Evolutionary conservation across 345 rosid species (phyloP).

Genomic region (Salix viminalis): DNA sequence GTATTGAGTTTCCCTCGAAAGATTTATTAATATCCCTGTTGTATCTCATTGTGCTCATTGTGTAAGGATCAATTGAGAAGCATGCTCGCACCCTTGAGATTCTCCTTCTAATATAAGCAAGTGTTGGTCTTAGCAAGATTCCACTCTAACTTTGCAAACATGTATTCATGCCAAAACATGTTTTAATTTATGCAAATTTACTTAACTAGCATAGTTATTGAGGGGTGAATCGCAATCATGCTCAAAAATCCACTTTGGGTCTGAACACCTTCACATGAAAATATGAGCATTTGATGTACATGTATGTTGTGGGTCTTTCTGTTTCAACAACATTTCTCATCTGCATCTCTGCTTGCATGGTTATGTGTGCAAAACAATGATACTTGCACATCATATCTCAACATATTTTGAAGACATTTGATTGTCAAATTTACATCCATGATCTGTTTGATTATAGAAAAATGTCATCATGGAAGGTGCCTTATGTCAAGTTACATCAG

Average conservation of each 20-base stretch:
- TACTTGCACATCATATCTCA: not conserved
- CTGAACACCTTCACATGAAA: not conserved
- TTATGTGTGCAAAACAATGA: not conserved
- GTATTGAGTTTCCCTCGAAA: not conserved
- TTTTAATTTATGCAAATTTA: not conserved
- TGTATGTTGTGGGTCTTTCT: not conserved
- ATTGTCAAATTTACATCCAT: not conserved
- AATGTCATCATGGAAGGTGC: not conserved
- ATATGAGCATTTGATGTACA: not conserved
- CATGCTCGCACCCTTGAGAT: not conserved
- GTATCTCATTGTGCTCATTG: not conserved
- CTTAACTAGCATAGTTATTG: not conserved
- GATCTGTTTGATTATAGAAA: not conserved
- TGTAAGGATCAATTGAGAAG: not conserved
- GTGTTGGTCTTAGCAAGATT: not conserved
- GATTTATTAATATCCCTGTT: not conserved
- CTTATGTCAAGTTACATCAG: not conserved
- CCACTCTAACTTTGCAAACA: not conserved
- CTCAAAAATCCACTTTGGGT: not conserved
- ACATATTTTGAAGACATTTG: not conserved
- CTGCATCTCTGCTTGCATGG: not conserved
- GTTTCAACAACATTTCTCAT: not conserved
- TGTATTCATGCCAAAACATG: not conserved
- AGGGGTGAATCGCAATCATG: not conserved
- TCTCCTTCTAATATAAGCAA: not conserved